Base-by-base conservation (phyloP, 108 stramenopile genomes). In the Mayamaea pseudoterrestris region DNA sequence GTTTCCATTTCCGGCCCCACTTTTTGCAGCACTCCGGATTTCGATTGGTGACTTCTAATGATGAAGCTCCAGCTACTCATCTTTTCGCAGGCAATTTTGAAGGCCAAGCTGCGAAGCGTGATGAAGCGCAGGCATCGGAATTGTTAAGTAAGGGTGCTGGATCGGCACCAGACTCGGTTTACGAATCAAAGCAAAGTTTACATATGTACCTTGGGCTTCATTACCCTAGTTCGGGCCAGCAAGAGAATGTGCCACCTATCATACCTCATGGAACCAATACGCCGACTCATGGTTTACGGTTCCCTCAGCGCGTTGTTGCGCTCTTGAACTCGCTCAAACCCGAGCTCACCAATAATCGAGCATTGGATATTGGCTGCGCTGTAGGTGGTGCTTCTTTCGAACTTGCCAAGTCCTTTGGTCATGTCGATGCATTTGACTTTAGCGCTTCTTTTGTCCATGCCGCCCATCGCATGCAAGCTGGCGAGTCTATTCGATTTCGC, bases 1-100 rank as follows among this genome's bases (percentile, higher is more conserved):
- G 95, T 16, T 96, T 84, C 60, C 93, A 94, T 47, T 96, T 96
- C 55, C 81, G 95, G 17, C 91, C 93, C 0, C 95, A 96, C 57
- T 96, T 96, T 48, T 62, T 89, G 49, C 93, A 96, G 58, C 91
- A 93, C 56, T 85, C 89, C 11, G 91, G 91, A 8, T 96, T 96
- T 60, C 76, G 95, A 28, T 53, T 93, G 31, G 92, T 96, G 14
- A 63, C 76, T 3, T 80, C 78, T 0, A 55, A 85, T 36, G 60
- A 76, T 8, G 72, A 80, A 24, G 71, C 83, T 14, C 83, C 83
- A 44, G 83, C 74, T 25, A 80, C 73, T 1, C 83, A 80, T 48
- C 52, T 85, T 37, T 78, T 58, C 50, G 79, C 80, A 30, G 82
- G 84, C 24, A 65, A 58, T 30, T 85, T 84, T 64, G 63, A 60